A percentile compares a stretch with the other conserved stretches of the same genome.
These are phyloP conservation scores for Lachnellula subtilissima DNA, from an alignment of 2,329 filamentous ascomycete genomes.

Conservation along the genomic window DNA sequence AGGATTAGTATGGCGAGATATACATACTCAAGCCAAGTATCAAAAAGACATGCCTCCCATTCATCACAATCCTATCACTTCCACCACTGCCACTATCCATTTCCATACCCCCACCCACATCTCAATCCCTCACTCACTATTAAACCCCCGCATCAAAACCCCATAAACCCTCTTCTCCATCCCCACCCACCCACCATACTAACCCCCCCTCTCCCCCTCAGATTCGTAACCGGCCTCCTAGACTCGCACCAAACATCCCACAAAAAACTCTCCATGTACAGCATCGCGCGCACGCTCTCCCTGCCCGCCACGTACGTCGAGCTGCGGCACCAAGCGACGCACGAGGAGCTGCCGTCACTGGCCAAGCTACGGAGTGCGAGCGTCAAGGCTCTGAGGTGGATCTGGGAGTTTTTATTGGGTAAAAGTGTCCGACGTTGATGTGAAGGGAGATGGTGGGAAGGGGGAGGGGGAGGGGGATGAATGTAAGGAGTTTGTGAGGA, in stretches of 20 bases:
- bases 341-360: constrained; percentile 78
- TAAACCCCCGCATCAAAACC: neutral
- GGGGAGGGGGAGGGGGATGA: constrained; percentile 8
- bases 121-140: too few relatives aligned
- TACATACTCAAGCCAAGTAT: too few relatives aligned
- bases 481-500: constrained; percentile 21
- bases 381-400: constrained; percentile 69
- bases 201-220: constrained; percentile 28
- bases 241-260: constrained; percentile 67
- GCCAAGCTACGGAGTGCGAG: constrained; percentile 66
- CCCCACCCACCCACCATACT: neutral
- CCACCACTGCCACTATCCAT: too few relatives aligned
- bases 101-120: too few relatives aligned
- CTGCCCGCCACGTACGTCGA: constrained; percentile 80
- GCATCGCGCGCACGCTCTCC: constrained; percentile 61
- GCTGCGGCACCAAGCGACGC: constrained; percentile 82
- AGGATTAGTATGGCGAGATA: too few relatives aligned
- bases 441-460: neutral
- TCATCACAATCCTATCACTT: too few relatives aligned
- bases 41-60: too few relatives aligned
- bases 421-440: constrained; percentile 33
- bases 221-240: constrained; percentile 75
- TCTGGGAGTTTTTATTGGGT: constrained; percentile 89
- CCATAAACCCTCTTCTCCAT: neutral
- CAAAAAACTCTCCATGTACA: constrained; percentile 68